Percentiles rank a stretch among this genome's conserved stretches.
phyloP scores from a whole-genome alignment of 768 basidiomycete species.

The Lyophyllum semitale region DNA sequence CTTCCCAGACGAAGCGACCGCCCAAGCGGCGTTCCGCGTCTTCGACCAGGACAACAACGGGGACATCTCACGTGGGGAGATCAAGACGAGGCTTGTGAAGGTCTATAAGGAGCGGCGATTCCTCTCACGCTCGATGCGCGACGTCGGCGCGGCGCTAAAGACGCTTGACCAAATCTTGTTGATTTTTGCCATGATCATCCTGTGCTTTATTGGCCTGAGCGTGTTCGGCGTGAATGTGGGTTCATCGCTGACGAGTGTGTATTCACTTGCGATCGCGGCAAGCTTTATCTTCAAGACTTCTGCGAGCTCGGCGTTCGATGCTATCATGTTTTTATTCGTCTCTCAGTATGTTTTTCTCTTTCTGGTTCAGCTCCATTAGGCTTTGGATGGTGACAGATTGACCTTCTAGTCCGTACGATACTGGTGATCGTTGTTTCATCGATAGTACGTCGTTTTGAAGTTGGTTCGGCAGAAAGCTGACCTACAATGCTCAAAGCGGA shows the following conservation, averaged over 20 bases:
- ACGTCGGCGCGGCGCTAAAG: constrained; percentile 66
- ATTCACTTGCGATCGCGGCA: constrained; percentile 69
- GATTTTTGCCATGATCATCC: constrained; percentile 59
- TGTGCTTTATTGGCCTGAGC: constrained; percentile 75
- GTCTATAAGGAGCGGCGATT: constrained; percentile 81
- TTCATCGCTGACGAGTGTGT: constrained; percentile 70
- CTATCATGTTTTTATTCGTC: constrained; percentile 82
- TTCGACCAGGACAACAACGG: constrained; percentile 80
- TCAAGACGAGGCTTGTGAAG: constrained; percentile 67
- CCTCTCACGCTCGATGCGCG: constrained; percentile 75
- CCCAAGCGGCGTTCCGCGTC: constrained; percentile 69
- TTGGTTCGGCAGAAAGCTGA: background rate
- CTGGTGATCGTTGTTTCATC: constrained; percentile 81
- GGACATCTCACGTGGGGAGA: constrained; percentile 73
- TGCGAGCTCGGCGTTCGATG: constrained; percentile 73
- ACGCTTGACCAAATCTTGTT: constrained; percentile 67
- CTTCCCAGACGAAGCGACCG: constrained; percentile 56
- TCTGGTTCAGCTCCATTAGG: background rate
- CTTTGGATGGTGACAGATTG: background rate
- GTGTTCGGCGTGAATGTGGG: constrained; percentile 70
- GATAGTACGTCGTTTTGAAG: constrained; percentile 41
- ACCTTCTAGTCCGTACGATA: constrained; percentile 68
- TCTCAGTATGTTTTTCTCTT: constrained; percentile 61
- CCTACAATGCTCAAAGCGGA: constrained; percentile 43
- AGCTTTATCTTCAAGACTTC: constrained; percentile 83